Conservation (phyloP, 208 protist species). For the Leishmania braziliensis region DNA sequence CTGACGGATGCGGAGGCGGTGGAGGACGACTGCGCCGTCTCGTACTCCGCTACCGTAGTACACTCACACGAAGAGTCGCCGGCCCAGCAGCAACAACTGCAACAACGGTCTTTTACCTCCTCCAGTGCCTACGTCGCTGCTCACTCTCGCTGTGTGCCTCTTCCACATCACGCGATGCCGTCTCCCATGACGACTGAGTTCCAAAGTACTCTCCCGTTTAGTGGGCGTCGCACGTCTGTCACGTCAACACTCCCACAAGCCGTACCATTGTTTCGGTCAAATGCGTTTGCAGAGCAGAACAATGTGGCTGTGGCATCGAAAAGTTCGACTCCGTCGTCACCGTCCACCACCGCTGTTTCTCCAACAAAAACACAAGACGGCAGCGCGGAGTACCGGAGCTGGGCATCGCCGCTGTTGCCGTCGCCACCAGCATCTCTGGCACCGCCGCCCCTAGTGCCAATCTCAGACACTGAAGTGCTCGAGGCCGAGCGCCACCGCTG, state of each 20-base stretch:
- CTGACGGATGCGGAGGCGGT: background rate
- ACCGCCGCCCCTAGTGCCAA: constrained; percentile 24
- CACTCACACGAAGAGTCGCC: background rate
- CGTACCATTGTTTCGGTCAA: background rate
- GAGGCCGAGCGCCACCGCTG: constrained; percentile 59
- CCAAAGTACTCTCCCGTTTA: background rate
- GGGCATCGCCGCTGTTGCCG: background rate
- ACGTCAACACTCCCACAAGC: background rate
- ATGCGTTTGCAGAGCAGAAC: background rate
- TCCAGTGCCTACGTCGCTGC: background rate
- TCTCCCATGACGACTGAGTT: constrained; percentile 15
- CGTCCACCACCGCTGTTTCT: background rate
- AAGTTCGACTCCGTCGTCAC: background rate
- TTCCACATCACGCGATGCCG: constrained; percentile 4
- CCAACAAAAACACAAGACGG: background rate
- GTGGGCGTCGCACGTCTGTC: background rate
- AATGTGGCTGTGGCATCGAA: background rate
- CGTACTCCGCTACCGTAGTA: background rate
- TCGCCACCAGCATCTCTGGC: background rate
- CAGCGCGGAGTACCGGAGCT: background rate
- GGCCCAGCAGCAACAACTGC: background rate
- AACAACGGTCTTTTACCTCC: background rate
- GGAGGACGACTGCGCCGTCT: background rate
- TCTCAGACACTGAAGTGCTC: constrained; percentile 61
- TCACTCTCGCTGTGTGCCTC: constrained; percentile 1